Conservation (phyloP, 306 rosid species). For the Fragaria vesca region DNA sequence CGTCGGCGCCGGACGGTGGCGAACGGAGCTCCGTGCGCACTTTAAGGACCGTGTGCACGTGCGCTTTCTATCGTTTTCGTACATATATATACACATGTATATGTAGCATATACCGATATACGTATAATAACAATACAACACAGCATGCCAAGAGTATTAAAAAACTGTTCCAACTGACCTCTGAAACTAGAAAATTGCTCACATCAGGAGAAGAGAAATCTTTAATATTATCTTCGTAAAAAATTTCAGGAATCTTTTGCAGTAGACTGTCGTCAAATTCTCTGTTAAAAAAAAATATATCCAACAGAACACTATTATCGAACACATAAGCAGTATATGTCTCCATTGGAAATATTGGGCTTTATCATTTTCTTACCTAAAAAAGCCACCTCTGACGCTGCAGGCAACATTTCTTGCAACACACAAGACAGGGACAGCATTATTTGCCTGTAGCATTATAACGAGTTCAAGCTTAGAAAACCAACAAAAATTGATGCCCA, state of each 20-base stretch:
- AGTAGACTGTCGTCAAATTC: slow-evolving; percentile 88
- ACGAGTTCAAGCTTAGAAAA: slow-evolving; percentile 22
- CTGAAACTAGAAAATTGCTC: slow-evolving; percentile 85
- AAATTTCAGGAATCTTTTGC: slow-evolving; percentile 72
- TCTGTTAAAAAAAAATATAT: slow-evolving; percentile 49
- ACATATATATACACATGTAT: background rate
- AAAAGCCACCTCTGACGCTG: slow-evolving; percentile 95
- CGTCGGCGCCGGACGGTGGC: too few species aligned
- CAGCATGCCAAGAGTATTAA: background rate
- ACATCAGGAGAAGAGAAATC: slow-evolving; percentile 90
- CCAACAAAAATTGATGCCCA: slow-evolving; percentile 5
- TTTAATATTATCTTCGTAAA: slow-evolving; percentile 74
- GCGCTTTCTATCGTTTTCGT: too few species aligned
- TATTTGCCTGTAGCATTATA: slow-evolving; percentile 62
- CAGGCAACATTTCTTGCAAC: slow-evolving; percentile 99
- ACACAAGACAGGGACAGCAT: slow-evolving; percentile 83
- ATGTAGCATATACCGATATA: background rate
- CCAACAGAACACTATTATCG: slow-evolving; percentile 25
- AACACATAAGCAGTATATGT: background rate
- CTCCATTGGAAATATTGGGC: background rate
- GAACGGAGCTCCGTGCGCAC: too few species aligned
- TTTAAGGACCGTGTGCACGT: too few species aligned
- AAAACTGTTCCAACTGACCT: slow-evolving; percentile 54
- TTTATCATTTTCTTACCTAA: slow-evolving; percentile 60
- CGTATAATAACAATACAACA: background rate